A percentile compares a stretch with the other conserved stretches of the same genome.
Conservation (phyloP, 169 alveolate species). For the Plasmodium falciparum region DNA sequence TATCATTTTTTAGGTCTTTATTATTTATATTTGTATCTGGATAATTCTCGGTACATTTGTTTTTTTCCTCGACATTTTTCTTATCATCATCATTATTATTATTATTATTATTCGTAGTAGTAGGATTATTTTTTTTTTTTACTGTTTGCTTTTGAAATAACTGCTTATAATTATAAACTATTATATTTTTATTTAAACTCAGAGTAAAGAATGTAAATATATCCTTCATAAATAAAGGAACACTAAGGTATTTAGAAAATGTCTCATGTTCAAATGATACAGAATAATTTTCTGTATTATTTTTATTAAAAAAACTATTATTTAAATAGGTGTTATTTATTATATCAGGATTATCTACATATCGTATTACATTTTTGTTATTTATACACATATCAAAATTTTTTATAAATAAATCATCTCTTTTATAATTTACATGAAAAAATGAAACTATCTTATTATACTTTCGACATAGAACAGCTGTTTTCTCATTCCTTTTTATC, state of each 20-base stretch:
- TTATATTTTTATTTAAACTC: conserved; percentile 66
- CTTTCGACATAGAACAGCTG: not conserved
- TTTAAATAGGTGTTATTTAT: conserved; percentile 65
- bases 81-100: too few relatives aligned
- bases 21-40: too few relatives aligned
- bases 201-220: conserved; percentile 66
- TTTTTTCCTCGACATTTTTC: too few relatives aligned
- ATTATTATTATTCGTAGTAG: too few relatives aligned
- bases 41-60: too few relatives aligned
- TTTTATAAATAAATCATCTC: conserved; percentile 29
- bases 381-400: conserved; percentile 20
- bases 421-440: conserved; percentile 15
- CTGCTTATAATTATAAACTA: conserved; percentile 28
- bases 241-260: conserved; percentile 59
- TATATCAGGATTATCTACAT: conserved; percentile 28
- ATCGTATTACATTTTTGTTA: conserved; percentile 7
- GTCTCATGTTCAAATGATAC: conserved; percentile 39
- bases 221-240: conserved; percentile 75
- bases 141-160: conserved; percentile 3
- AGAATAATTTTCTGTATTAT: conserved; percentile 47
- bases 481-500: conserved; percentile 47
- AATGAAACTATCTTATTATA: conserved; percentile 34
- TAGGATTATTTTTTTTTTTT: conserved; percentile 17
- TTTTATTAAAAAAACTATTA: conserved; percentile 30
- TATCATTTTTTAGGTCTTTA: too few relatives aligned